phyloP scores from a whole-genome alignment of 2,329 filamentous ascomycete genomes.

The Thelonectria olida region DNA sequence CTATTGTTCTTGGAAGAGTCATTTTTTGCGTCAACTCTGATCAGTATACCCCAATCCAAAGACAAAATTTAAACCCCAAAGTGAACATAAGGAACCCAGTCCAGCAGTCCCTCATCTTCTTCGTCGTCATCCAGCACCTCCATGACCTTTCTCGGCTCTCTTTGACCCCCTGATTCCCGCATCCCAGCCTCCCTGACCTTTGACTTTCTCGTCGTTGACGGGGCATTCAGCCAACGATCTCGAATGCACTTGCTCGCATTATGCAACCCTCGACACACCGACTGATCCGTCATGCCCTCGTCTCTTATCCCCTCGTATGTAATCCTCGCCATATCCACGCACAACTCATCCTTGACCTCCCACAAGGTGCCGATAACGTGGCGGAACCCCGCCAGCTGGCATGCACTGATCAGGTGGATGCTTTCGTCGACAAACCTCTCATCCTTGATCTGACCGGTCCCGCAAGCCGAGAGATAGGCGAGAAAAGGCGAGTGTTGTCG shows the following conservation, averaged over 20 bases:
- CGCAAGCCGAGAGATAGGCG: slow-evolving; percentile 51
- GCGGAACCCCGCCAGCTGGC: slow-evolving; percentile 1
- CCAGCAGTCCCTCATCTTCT: background rate
- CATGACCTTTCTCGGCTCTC: background rate
- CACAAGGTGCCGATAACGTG: slow-evolving; percentile 12
- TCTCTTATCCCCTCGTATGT: background rate
- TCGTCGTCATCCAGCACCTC: background rate
- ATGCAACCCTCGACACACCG: background rate
- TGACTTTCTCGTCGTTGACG: no score
- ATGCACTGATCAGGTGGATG: slow-evolving; percentile 44
- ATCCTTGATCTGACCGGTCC: slow-evolving; percentile 38
- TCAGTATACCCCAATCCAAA: background rate
- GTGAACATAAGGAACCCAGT: background rate
- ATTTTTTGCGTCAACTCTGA: no score
- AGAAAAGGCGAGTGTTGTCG: slow-evolving; percentile 39
- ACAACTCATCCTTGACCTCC: background rate
- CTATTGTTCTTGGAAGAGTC: no score
- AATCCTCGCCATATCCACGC: background rate
- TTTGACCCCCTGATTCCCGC: background rate
- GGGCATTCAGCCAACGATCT: slow-evolving; percentile 6
- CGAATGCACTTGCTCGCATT: background rate
- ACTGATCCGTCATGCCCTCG: slow-evolving; percentile 1
- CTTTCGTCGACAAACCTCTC: slow-evolving; percentile 45
- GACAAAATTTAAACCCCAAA: background rate
- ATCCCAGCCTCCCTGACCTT: background rate